A percentile compares a stretch with the other conserved stretches of the same genome.
phyloP scores from a whole-genome alignment of 139 green algal species.

The Penium margaritaceum region DNA sequence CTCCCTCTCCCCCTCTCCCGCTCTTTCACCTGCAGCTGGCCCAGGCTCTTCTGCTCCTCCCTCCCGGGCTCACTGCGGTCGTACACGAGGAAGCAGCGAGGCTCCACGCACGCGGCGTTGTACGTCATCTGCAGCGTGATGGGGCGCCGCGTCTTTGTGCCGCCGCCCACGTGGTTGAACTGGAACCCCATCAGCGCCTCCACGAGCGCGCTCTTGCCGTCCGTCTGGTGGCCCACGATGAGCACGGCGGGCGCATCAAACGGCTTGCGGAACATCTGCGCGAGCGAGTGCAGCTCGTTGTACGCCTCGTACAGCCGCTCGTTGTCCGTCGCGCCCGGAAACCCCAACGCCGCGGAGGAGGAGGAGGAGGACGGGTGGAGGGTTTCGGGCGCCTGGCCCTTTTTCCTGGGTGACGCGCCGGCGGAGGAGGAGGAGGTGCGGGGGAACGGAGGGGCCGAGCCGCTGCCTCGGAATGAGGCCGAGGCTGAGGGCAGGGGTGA shows the following conservation, averaged over 20 bases:
- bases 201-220: slow-evolving; percentile 85
- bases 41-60: slow-evolving; percentile 71
- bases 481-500: no score
- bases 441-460: no score
- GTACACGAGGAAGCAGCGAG: slow-evolving; percentile 76
- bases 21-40: slow-evolving; percentile 74
- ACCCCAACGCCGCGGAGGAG: no score
- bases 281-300: slow-evolving; percentile 80
- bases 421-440: no score
- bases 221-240: slow-evolving; percentile 91
- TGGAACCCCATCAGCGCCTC: slow-evolving; percentile 95
- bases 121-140: slow-evolving; percentile 97
- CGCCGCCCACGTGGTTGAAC: slow-evolving; percentile 93
- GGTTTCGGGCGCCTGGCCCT: no score
- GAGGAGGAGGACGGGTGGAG: no score
- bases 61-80: slow-evolving; percentile 59
- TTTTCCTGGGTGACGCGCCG: no score
- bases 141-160: slow-evolving; percentile 87
- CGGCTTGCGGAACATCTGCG: slow-evolving; percentile 86
- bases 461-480: no score
- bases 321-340: no score
- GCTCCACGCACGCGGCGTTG: slow-evolving; percentile 65
- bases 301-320: slow-evolving; percentile 87
- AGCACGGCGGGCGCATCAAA: slow-evolving; percentile 92
- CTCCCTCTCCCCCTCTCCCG: background rate